A percentile compares a stretch with the other conserved stretches of the same genome.
Conservation (phyloP, 192 early-diverging fungal genomes). For the Entomortierella parvispora region DNA sequence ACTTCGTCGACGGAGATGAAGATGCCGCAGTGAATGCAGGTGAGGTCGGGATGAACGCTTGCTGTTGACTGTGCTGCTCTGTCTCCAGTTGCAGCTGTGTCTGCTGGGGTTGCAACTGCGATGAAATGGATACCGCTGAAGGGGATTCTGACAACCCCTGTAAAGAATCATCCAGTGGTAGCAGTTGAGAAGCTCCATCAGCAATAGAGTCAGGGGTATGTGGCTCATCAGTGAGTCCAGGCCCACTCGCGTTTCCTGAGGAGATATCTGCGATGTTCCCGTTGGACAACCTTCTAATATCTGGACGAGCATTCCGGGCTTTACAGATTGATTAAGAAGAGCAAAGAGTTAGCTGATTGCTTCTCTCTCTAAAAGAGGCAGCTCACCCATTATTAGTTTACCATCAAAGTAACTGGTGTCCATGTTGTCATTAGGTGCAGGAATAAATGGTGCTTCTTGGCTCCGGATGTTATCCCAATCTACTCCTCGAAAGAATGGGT, state of each 20-base stretch:
- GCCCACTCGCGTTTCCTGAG: conserved; percentile 37
- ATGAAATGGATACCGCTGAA: background rate
- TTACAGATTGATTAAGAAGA: background rate
- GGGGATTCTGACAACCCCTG: conserved; percentile 4
- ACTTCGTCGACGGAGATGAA: too few species aligned
- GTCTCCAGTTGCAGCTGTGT: conserved; percentile 1
- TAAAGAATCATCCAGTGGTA: background rate
- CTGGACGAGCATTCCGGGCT: conserved; percentile 79
- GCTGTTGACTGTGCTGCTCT: background rate
- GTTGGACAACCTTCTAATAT: conserved; percentile 79
- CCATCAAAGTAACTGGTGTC: conserved; percentile 96
- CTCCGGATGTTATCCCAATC: conserved; percentile 82
- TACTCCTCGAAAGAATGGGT: conserved; percentile 79
- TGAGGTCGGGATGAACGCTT: too few species aligned
- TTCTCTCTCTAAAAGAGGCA: background rate
- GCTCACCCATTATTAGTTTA: conserved; percentile 14
- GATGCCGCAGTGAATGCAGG: too few species aligned
- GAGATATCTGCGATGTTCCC: conserved; percentile 63
- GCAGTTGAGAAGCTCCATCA: background rate
- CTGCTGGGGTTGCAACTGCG: too few species aligned
- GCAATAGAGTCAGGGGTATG: background rate
- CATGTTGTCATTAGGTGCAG: conserved; percentile 77
- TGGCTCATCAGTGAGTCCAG: background rate
- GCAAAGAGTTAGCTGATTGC: background rate
- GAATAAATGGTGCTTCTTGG: conserved; percentile 87